These are phyloP conservation scores for Penicillium glabrum DNA, from an alignment of 2,329 filamentous ascomycete species.

Conservation along the genomic window DNA sequence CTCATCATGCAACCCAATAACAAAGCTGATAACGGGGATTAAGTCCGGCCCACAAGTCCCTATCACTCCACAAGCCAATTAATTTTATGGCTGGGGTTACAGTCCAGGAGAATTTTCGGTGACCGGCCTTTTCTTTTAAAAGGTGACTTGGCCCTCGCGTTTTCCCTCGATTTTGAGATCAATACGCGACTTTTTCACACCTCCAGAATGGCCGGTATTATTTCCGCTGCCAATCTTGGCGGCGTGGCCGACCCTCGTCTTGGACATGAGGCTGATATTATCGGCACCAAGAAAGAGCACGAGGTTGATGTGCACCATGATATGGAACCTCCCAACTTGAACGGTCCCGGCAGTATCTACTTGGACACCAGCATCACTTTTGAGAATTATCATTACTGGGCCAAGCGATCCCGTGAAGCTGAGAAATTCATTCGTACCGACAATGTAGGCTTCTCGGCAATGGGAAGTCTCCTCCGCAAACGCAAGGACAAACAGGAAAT, in stretches of 20 bases:
- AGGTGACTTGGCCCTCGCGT: background rate
- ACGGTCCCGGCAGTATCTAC: conserved; percentile 7
- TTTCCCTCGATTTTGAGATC: background rate
- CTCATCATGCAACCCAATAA: conserved; percentile 1
- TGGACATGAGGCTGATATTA: conserved; percentile 16
- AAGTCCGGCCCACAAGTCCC: background rate
- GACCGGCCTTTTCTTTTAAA: background rate
- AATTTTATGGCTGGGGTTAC: background rate
- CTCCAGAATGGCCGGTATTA: conserved; percentile 10
- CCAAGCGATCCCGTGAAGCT: conserved; percentile 32
- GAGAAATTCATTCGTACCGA: conserved; percentile 25
- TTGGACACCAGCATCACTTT: conserved; percentile 32
- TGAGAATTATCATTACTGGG: conserved; percentile 40
- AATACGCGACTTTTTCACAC: background rate
- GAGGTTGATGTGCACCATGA: background rate
- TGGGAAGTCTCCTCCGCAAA: background rate
- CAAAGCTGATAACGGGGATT: background rate
- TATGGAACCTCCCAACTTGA: background rate
- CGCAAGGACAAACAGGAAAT: background rate
- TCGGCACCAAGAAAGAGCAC: conserved; percentile 21
- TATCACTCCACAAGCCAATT: background rate
- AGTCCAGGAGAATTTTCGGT: background rate
- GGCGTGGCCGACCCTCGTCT: conserved; percentile 15
- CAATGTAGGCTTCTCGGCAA: conserved; percentile 5
- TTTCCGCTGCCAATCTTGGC: conserved; percentile 9